Evolutionary conservation across 805 yeast genomes (phyloP), one percentile per base, ranked within the genome.

Genomic region (Starmerella etchellsii): DNA sequence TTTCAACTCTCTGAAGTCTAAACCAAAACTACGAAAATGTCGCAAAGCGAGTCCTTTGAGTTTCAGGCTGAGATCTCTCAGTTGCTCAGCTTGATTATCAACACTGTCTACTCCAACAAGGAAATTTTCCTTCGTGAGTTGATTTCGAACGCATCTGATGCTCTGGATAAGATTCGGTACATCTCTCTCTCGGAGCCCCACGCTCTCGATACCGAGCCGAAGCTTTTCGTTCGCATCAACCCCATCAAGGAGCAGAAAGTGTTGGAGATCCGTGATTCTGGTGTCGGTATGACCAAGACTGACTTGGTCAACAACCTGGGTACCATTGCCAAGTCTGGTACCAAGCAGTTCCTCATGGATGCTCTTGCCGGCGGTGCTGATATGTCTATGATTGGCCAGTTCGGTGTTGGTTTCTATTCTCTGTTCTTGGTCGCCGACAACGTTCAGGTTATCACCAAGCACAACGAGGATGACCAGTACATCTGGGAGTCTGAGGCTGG

Each of bases 391-490:
- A 91, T 91, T 71, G 99, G 99, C 76, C 98, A 91, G 73, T 91
- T 91, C 73, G 99, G 99, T 85, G 98, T 91, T 58, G 99, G 99
- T 78, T 91, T 91, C 88, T 91, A 91, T 80, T 91, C 99, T 41
- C 74, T 88, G 55, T 91, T 91, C 82, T 76, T 91, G 72, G 98
- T 91, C 63, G 97, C 98, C 58, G 99, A 91, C 72, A 83, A 76
- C 57, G 98, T 91, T 52, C 95, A 91, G 72, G 99, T 91, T 57
- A 83, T 91, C 64, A 83, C 98, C 48, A 91, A 91, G 75, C 80
- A 85, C 76, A 91, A 91, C 64, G 99, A 91, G 60, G 99, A 91
- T 65, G 97, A 91, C 66, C 99, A 91, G 73, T 91, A 91, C 78
- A 71, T 91, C 59, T 91, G 99, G 99, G 98, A 91, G 73, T 91